A percentile compares a stretch with the other conserved stretches of the same genome.
Evolutionary conservation across 2,329 filamentous ascomycete species (phyloP).

Genomic region (Hymenoscyphus albidus): DNA sequence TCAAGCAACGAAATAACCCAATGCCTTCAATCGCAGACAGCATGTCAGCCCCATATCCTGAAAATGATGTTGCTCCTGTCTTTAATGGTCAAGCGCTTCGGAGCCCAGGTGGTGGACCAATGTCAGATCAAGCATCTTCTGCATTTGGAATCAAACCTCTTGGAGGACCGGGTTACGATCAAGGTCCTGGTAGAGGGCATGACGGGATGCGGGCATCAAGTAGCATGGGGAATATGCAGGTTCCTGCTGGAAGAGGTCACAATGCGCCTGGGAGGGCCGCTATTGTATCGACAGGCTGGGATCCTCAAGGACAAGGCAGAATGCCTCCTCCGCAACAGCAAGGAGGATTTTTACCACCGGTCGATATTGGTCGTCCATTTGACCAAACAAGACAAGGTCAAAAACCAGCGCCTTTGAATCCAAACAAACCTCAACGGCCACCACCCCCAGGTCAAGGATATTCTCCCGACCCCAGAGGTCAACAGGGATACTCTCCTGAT

Average conservation of each 20-base stretch:
- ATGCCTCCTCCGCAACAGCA: conserved; percentile 12
- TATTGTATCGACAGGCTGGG: conserved; percentile 44
- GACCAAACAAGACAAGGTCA: conserved; percentile 14
- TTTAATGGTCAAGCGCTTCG: conserved; percentile 40
- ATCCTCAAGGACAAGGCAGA: conserved; percentile 40
- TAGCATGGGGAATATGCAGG: conserved; percentile 46
- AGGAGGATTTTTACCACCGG: conserved; percentile 18
- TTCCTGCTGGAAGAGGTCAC: conserved; percentile 35
- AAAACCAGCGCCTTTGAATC: conserved; percentile 22
- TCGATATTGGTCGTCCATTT: conserved; percentile 22
- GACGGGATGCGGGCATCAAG: conserved; percentile 41
- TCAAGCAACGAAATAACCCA: conserved; percentile 42
- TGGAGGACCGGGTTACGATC: conserved; percentile 8
- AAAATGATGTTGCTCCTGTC: conserved; percentile 55
- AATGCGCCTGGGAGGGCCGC: conserved; percentile 19
- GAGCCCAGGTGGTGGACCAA: conserved; percentile 42
- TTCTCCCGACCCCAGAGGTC: conserved; percentile 13
- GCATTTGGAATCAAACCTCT: conserved; percentile 48
- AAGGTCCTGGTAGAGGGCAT: conserved; percentile 11
- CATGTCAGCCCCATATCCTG: conserved; percentile 61
- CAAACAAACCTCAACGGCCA: conserved; percentile 22
- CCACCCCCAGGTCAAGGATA: conserved; percentile 9
- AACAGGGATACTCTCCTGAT: conserved; percentile 5
- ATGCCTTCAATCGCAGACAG: conserved; percentile 33
- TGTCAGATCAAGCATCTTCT: conserved; percentile 38